Base-by-base conservation (phyloP, 192 early-diverging fungal genomes). In the Bifiguratus adelaidae region DNA sequence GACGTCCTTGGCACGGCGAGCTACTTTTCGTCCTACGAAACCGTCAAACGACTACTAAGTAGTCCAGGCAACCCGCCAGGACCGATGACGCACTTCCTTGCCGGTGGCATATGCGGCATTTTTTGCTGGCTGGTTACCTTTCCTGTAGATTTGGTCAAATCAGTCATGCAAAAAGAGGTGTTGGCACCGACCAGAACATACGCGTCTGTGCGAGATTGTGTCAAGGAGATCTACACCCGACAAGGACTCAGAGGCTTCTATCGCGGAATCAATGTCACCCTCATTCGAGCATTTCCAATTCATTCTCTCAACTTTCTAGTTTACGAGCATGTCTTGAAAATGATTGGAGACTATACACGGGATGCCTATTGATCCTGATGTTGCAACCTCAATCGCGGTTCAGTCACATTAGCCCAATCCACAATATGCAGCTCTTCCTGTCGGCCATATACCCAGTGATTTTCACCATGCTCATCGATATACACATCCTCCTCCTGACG, bases 241-340 rank as follows among this genome's bases (percentile, higher is more conserved):
- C 49, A 67, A n/a, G 84, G 84, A 1, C 23, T 77, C 18, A 47
- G 61, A 2, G 81, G 78, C 9, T 56, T 89, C 1, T 89, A 89
- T 52, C 75, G 81, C 33, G 86, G 86, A 12, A 48, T 89, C 7
- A 78, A 73, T 1, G 83, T 85, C 13, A 86, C 81, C 22, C 67
- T 86, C 6, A 73, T 86, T 19, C 66, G 86, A 3, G 84, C 84
- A 2, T 83, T 86, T 50, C 86, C 86, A 0, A 77, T 89, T 48
- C 86, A 89, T 55, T 80, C 78, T 8, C 56, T 89, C n/a, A 89
- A 89, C 54, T 89, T 85, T 74, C 55, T 86, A 8, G 82, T 89
- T 3, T 85, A 83, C 50, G 85, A 88, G 56, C 67, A 68, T 52
- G 72, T 71, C 2, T 43, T 67, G 18, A 40, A 40, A 15, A 40